These are phyloP conservation scores for Apiospora aurea DNA, from an alignment of 2,329 filamentous ascomycete species.

Conservation along the genomic window DNA sequence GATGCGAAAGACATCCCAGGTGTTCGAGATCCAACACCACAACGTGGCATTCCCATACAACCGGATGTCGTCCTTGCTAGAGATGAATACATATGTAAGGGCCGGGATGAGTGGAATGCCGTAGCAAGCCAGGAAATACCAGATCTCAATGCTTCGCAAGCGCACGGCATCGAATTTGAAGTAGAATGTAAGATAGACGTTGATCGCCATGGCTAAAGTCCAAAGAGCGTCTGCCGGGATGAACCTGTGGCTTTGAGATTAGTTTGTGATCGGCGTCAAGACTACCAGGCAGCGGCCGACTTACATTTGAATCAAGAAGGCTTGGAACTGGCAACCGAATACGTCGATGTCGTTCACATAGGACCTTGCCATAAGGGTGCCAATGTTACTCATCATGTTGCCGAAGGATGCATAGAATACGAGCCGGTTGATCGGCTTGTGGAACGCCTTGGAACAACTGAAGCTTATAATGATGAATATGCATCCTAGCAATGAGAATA, in stretches of 20 bases:
- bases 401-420: constrained; percentile 86
- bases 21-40: constrained; percentile 79
- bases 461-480: constrained; percentile 78
- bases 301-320: constrained; percentile 82
- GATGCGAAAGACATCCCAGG: constrained; percentile 77
- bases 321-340: constrained; percentile 74
- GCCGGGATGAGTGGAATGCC: constrained; percentile 75
- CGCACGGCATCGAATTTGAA: constrained; percentile 71
- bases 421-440: constrained; percentile 86
- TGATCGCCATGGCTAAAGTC: constrained; percentile 83
- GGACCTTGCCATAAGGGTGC: constrained; percentile 73
- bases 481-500: constrained; percentile 74
- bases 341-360: constrained; percentile 58
- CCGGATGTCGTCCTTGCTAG: constrained; percentile 55
- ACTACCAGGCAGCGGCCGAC: constrained; percentile 35
- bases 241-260: constrained; percentile 60
- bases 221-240: constrained; percentile 78
- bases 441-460: constrained; percentile 70
- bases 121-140: constrained; percentile 74
- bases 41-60: constrained; percentile 79
- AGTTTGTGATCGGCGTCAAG: constrained; percentile 13
- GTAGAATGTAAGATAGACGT: constrained; percentile 85
- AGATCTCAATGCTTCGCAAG: constrained; percentile 72
- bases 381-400: constrained; percentile 80
- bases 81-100: constrained; percentile 71